Evolutionary conservation across 2,329 filamentous ascomycete species (phyloP).

Genomic region (Cladophialophora immunda): DNA sequence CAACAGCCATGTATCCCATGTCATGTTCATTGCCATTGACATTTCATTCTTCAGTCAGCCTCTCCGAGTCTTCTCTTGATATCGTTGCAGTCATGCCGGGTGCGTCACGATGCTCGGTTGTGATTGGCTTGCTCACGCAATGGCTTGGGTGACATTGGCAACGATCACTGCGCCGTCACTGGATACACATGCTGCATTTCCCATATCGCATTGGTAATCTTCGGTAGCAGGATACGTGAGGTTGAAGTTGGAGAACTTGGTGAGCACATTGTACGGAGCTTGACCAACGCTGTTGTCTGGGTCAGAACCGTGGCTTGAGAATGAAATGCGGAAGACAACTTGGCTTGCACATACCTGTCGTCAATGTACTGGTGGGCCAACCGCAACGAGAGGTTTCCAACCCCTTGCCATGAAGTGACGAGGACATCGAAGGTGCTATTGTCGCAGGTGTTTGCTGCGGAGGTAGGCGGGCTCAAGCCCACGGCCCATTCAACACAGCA

Average conservation of each 20-base stretch:
- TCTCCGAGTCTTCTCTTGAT: background rate
- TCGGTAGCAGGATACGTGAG: constrained; percentile 32
- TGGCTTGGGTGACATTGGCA: constrained; percentile 29
- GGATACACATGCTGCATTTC: constrained; percentile 32
- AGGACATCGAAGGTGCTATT: constrained; percentile 34
- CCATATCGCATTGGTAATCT: constrained; percentile 35
- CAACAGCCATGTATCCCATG: background rate
- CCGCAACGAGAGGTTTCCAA: constrained; percentile 33
- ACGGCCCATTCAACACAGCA: constrained; percentile 39
- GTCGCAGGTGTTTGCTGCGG: constrained; percentile 27
- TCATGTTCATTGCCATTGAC: background rate
- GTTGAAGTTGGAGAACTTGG: constrained; percentile 35
- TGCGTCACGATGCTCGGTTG: background rate
- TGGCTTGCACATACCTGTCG: constrained; percentile 26
- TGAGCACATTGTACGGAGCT: constrained; percentile 38
- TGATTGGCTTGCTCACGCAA: constrained; percentile 27
- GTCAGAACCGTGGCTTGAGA: background rate
- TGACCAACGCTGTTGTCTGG: constrained; percentile 28
- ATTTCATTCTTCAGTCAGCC: background rate
- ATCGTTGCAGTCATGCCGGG: background rate
- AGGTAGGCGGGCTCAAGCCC: constrained; percentile 28
- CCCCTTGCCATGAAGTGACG: constrained; percentile 34
- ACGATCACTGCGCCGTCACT: constrained; percentile 30
- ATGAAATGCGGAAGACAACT: background rate
- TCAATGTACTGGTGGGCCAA: constrained; percentile 38